Evolutionary conservation across 1,284 basidiomycete genomes (phyloP).

Genomic region (Neolentinus lepideus): DNA sequence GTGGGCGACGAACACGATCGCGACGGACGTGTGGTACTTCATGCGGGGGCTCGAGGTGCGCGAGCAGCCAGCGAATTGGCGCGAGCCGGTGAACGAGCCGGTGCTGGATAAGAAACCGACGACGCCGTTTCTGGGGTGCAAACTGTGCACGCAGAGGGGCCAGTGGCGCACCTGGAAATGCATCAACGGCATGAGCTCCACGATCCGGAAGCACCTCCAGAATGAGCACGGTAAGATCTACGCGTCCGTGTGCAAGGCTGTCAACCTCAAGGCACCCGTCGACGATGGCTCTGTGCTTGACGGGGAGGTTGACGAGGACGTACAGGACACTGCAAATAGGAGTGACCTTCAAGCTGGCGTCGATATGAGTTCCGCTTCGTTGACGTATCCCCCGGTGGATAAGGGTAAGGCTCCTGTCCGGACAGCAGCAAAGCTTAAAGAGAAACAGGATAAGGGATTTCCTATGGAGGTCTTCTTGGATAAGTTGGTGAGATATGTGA

Average conservation of each 20-base stretch:
- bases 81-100: not conserved
- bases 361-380: not conserved
- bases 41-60: not conserved
- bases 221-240: not conserved
- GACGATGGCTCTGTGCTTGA: not conserved
- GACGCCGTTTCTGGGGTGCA: not conserved
- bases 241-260: not conserved
- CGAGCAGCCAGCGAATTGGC: not conserved
- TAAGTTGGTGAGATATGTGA: not conserved
- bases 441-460: not conserved
- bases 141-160: not conserved
- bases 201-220: not conserved
- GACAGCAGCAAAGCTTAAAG: not conserved
- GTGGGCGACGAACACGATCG: not conserved
- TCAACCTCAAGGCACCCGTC: not conserved
- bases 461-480: not conserved
- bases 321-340: not conserved
- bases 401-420: not conserved
- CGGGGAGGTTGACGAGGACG: not conserved
- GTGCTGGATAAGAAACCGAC: not conserved
- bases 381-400: not conserved
- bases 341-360: not conserved
- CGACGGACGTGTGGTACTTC: slow-evolving; percentile 1
- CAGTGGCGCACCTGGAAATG: slow-evolving; percentile 2
- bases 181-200: slow-evolving; percentile 1